Evolutionary conservation across 2,329 filamentous ascomycete species (phyloP).

Genomic region (Penicillium sp.): DNA sequence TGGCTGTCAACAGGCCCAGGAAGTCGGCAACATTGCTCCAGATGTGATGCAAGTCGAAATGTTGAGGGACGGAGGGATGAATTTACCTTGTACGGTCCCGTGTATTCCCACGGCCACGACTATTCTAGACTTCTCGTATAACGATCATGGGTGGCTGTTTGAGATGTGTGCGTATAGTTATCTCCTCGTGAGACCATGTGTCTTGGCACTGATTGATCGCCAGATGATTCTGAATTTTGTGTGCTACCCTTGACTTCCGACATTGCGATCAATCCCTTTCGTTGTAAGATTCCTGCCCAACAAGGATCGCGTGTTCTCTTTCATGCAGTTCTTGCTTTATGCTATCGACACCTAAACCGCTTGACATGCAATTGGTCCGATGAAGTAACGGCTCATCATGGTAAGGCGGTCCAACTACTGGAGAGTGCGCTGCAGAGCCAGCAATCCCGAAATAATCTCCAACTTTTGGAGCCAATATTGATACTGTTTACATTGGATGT

Average conservation of each 20-base stretch:
- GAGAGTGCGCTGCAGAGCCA: background rate
- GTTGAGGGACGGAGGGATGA: too few relatives aligned
- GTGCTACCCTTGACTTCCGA: conserved; percentile 39
- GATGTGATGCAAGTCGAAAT: too few relatives aligned
- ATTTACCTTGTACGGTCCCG: too few relatives aligned
- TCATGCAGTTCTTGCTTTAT: conserved; percentile 27
- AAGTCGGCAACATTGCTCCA: too few relatives aligned
- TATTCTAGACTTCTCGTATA: background rate
- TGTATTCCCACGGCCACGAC: background rate
- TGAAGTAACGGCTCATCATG: background rate
- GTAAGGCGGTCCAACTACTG: background rate
- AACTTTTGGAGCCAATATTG: conserved; percentile 33
- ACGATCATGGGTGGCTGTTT: conserved; percentile 7
- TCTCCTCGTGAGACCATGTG: too few relatives aligned
- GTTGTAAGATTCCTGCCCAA: conserved; percentile 24
- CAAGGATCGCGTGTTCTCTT: conserved; percentile 35
- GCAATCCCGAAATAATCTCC: background rate
- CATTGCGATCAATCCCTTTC: conserved; percentile 38
- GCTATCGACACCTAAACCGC: conserved; percentile 36
- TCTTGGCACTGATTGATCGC: background rate
- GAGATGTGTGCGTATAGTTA: conserved; percentile 12
- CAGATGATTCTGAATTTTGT: conserved; percentile 43
- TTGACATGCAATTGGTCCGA: conserved; percentile 17
- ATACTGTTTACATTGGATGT: conserved; percentile 41
- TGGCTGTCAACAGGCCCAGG: too few relatives aligned